Base-by-base conservation (phyloP, 306 rosid genomes). In the Sophora flavescens region DNA sequence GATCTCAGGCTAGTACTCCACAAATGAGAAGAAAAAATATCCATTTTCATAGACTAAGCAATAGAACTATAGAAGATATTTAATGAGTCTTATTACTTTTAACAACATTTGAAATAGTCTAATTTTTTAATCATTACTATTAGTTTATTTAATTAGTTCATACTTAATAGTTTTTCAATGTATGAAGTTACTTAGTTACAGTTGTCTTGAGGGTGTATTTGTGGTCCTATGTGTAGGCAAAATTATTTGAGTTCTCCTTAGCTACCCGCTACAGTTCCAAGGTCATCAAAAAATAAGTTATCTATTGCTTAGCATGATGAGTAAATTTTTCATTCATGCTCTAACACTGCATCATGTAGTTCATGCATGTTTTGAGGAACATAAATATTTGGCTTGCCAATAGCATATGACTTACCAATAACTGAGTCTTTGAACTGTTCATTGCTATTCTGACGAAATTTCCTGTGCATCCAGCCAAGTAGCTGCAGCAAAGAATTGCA, bases 381-480 rank as follows among this genome's bases (percentile, higher is more conserved):
- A 77, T 36, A 45, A 62, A 66, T 68, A 51, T 64, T 45, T 39
- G 6, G 17, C 63, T 17, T 57, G 17, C 56, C 47, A 72, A 42
- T 16, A 80, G n/a, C 17, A 56, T 15, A 32, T 75, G 35, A 78
- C 93, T 89, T 88, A 96, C 99, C 98, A 59, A 88, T 83, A 84
- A 80, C 84, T 70, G 83, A 86, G 68, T 82, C 93, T 74, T 91
- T 88, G 75, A 89, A 84, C 3, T 91, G 91, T 77, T 95, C 99
- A 56, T 63, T 63, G 68, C 83, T 87, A 81, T 88, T 95, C 68
- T 95, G 99, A 56, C 93, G 93, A 82, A 96, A 87, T 80, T 92
- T 92, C 70, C 93, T 89, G 69, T 96, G 99, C 98, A 96, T 96
- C 98, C 99, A 96, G 26, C 91, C 97, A 54, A 96, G 88, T 84